These are phyloP conservation scores for Collybia sp. DNA, from an alignment of 768 basidiomycete genomes.

Conservation along the genomic window DNA sequence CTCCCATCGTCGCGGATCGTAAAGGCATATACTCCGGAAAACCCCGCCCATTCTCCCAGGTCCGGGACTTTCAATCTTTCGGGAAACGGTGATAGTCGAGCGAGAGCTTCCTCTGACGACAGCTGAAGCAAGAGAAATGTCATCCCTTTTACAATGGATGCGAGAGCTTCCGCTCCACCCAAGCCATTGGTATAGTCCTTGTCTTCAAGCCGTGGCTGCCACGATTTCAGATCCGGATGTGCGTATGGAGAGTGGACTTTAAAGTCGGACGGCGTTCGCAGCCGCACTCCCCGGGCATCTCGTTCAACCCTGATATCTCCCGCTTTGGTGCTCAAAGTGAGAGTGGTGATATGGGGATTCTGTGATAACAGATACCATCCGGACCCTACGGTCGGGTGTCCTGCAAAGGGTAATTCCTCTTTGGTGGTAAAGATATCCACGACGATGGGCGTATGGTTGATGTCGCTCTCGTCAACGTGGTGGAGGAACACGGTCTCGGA, in stretches of 20 bases:
- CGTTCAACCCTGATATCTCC: conserved; percentile 33
- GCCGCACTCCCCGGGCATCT: conserved; percentile 20
- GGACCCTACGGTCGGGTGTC: conserved; percentile 39
- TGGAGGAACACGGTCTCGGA: conserved; percentile 45
- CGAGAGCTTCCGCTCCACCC: conserved; percentile 28
- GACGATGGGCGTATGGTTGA: conserved; percentile 14
- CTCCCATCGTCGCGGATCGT: conserved; percentile 24
- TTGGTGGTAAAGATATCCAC: conserved; percentile 38
- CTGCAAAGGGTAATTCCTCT: conserved; percentile 39
- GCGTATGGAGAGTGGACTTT: conserved; percentile 27
- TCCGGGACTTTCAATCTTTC: conserved; percentile 18
- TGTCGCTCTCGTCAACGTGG: conserved; percentile 11
- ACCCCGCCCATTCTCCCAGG: conserved; percentile 35
- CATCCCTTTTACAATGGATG: conserved; percentile 44
- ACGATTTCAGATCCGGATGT: conserved; percentile 19
- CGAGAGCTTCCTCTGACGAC: conserved; percentile 32
- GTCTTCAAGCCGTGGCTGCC: conserved; percentile 21
- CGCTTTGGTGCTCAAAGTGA: conserved; percentile 35
- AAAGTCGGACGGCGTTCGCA: conserved; percentile 37
- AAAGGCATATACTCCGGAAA: conserved; percentile 33
- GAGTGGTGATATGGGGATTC: conserved; percentile 8
- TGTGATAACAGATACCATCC: conserved; percentile 35
- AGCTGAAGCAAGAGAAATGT: conserved; percentile 35
- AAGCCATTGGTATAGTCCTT: conserved; percentile 32
- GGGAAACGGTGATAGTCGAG: conserved; percentile 20